Base-by-base conservation (phyloP, 257 asterid genomes). In the Nicotiana knightiana region DNA sequence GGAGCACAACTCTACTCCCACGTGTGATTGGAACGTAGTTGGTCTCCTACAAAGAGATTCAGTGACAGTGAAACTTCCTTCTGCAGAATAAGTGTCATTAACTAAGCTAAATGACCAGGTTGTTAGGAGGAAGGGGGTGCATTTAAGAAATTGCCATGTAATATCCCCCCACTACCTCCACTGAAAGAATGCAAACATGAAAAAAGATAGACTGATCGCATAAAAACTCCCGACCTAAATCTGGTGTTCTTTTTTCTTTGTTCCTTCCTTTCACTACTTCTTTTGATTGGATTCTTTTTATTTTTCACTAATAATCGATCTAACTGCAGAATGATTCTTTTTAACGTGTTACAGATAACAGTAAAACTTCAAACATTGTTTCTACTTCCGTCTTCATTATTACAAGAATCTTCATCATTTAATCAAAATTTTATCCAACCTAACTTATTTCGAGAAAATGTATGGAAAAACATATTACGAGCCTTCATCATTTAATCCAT, bases 11-110 rank as follows among this genome's bases (percentile, higher is more conserved):
- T 84, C 97, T 91, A 90, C 93, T 91, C 78, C 99, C 98, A 17
- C 98, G 97, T 21, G 95, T 91, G 83, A 96, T 94, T 70, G 97
- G 93, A 83, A 92, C 97, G 81, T 93, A 96, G 89, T 93, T 89
- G 75, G 98, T 94, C 86, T 94, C 99, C 99, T 96, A 84, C 90
- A 92, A 81, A 88, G 53, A 68, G 28, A 86, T 80, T 71, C 81
- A 51, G 62, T 26, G 46, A 75, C 63, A 75, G 63, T 75, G 63
- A 66, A 64, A 80, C 26, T 80, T 24, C 62, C 70, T 64, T 80
- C 63, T 63, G 76, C 76, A 80, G 58, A 51, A 51, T 28, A 46
- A 46, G 83, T 64, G 61, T 48, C 18, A 46, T 64, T 39, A 67
- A 28, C 77, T 15, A 80, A 80, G 61, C 21, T 13, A 59, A 80